Base-by-base conservation (phyloP, 2,329 filamentous ascomycete species). In the Colletotrichum sansevieriae region DNA sequence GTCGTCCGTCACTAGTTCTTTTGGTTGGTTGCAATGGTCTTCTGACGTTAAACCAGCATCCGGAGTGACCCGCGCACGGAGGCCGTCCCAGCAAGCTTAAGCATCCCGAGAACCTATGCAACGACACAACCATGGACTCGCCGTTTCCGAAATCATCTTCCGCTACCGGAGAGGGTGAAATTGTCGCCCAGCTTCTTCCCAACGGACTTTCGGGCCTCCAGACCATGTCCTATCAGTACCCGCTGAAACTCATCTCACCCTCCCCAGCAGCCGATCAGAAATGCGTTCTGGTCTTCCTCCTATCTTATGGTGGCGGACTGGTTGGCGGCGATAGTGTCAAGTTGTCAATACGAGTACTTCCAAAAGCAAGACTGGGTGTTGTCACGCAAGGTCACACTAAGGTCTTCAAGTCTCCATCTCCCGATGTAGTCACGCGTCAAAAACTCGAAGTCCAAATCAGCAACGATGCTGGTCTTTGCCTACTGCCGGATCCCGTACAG, bases 221-320 rank as follows among this genome's bases (percentile, higher is more conserved):
- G 70, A 88, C 86, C 37, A 88, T 97, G 72, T 91, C 90, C 41
- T 98, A 97, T 78, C 94, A 97, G 78, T 99, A 98, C 76, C 96
- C 96, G 1, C 86, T 99, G 54, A 99, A 99, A 79, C 87, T 99
- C 65, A 93, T 99, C 70, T 92, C 94, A 0, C 94, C 95, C 1
- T 86, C 90, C 13, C 88, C 91, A 11, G 83, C 90, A 6, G 84
- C 86, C 55, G 83, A 87, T 46, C 86, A 90, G 65, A 85, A 87
- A 71, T 92, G 92, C 65, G 86, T 94, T 9, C 88, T 96, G 37
- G 90, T 97, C 46, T 98, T 97, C 77, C 85, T 98, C 43, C 86
- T 99, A 56, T 97, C 95, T 0, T 99, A 98, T 77, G 96, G 96
- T 57, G 96, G 96, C 49, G 96, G 96, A 2, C 88, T 99, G 13